phyloP scores from a whole-genome alignment of 805 yeast genomes.

The Candida wancherniae region DNA sequence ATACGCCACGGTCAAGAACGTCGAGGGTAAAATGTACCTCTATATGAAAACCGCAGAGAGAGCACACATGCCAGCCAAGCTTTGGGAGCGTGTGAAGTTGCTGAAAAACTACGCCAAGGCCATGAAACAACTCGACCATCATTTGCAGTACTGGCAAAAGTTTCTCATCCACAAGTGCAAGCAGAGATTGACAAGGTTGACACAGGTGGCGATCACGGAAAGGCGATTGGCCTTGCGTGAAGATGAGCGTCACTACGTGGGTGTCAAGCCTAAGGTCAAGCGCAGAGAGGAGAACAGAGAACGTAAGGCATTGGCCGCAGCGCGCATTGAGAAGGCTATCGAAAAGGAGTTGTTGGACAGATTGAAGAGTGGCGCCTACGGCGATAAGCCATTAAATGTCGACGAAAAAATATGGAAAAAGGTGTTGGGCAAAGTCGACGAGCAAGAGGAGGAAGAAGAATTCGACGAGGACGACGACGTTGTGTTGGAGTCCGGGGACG shows the following conservation, averaged over 20 bases:
- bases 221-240: conserved; percentile 87
- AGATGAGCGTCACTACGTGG: conserved; percentile 90
- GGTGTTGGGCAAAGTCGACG: conserved; percentile 68
- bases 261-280: conserved; percentile 88
- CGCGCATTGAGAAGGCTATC: conserved; percentile 92
- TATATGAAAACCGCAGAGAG: conserved; percentile 98
- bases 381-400: conserved; percentile 95
- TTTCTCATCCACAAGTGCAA: conserved; percentile 89
- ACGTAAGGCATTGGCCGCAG: conserved; percentile 94
- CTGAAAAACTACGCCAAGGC: conserved; percentile 89
- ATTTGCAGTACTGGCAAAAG: conserved; percentile 88
- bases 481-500: conserved; percentile 41
- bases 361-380: conserved; percentile 96
- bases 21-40: conserved; percentile 73
- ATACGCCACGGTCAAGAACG: conserved; percentile 80
- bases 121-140: conserved; percentile 80
- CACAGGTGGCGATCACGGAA: conserved; percentile 93
- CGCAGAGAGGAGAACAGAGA: conserved; percentile 93
- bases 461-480: conserved; percentile 55
- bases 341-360: conserved; percentile 93
- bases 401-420: conserved; percentile 95
- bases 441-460: conserved; percentile 51
- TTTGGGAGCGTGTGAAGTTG: conserved; percentile 93
- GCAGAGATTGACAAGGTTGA: conserved; percentile 89
- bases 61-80: conserved; percentile 87